Evolutionary conservation across 768 basidiomycete species (phyloP).

Genomic region (Collybia mongolica): DNA sequence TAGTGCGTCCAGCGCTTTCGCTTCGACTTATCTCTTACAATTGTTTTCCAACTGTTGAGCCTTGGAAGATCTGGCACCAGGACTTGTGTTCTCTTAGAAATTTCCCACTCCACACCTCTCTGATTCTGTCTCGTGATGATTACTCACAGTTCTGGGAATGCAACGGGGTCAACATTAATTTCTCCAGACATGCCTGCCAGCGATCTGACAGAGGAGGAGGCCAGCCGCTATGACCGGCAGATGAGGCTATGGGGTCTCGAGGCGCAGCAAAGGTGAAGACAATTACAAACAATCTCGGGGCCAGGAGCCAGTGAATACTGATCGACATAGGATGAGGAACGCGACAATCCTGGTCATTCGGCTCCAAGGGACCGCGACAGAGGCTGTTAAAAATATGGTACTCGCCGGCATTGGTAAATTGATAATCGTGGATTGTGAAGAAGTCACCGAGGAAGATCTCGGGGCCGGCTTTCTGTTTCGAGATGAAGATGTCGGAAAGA

Average conservation of each 20-base stretch:
- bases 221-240: slow-evolving; percentile 91
- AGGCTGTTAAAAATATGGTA: slow-evolving; percentile 96
- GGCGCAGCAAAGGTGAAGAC: slow-evolving; percentile 79
- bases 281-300: not conserved
- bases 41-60: too few relatives aligned
- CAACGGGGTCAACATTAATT: slow-evolving; percentile 4
- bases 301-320: slow-evolving; percentile 8
- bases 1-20: too few relatives aligned
- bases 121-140: slow-evolving; percentile 4
- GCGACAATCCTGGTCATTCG: slow-evolving; percentile 84
- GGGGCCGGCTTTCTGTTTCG: slow-evolving; percentile 93
- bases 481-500: slow-evolving; percentile 88
- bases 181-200: slow-evolving; percentile 19
- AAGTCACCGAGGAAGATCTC: slow-evolving; percentile 82
- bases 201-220: slow-evolving; percentile 67
- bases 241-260: slow-evolving; percentile 98
- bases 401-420: slow-evolving; percentile 93
- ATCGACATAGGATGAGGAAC: slow-evolving; percentile 78
- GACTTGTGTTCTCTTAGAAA: too few relatives aligned
- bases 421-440: slow-evolving; percentile 76
- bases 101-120: not conserved
- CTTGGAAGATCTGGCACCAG: too few relatives aligned
- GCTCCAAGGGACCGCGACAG: slow-evolving; percentile 83
- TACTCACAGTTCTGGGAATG: slow-evolving; percentile 3
- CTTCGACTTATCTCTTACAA: too few relatives aligned